Percentiles rank a stretch among this genome's conserved stretches.
Evolutionary conservation across 176 grass and related monocot genomes (phyloP).

Genomic region (Alopecurus myosuroides): DNA sequence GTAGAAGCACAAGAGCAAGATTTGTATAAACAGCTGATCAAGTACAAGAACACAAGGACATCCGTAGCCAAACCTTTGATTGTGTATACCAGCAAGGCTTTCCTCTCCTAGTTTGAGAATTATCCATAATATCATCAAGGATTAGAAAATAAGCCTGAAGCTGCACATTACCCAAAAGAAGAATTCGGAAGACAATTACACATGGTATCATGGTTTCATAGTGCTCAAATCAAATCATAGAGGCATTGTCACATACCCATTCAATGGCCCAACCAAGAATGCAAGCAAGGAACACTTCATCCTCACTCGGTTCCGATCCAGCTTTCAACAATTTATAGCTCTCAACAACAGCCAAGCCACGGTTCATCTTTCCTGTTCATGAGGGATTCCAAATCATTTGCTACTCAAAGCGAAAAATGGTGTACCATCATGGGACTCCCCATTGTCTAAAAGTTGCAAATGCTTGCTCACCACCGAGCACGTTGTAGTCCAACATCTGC

Average conservation of each 20-base stretch:
- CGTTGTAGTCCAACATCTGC: constrained; percentile 56
- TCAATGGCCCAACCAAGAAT: constrained; percentile 74
- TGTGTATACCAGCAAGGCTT: constrained; percentile 54
- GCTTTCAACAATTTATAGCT: constrained; percentile 53
- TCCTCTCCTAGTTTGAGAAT: constrained; percentile 47
- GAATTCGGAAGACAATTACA: not conserved
- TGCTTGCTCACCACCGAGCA: constrained; percentile 37
- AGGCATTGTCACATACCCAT: constrained; percentile 51
- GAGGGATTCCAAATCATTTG: not conserved
- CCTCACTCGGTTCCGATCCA: constrained; percentile 43
- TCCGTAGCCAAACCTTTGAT: constrained; percentile 31
- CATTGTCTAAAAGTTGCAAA: not conserved
- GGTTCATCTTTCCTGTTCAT: constrained; percentile 51
- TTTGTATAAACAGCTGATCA: not conserved
- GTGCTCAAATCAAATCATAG: not conserved
- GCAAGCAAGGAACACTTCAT: constrained; percentile 53
- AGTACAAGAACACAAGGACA: not conserved
- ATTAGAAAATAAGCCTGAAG: constrained; percentile 60
- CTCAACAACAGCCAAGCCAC: constrained; percentile 54
- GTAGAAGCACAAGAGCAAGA: not conserved
- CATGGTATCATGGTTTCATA: not conserved
- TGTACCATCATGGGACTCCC: not conserved
- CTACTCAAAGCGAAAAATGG: not conserved
- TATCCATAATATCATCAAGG: constrained; percentile 65
- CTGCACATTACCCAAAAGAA: constrained; percentile 22